phyloP scores from a whole-genome alignment of 805 yeast species.

The Teunomyces tritomae region DNA sequence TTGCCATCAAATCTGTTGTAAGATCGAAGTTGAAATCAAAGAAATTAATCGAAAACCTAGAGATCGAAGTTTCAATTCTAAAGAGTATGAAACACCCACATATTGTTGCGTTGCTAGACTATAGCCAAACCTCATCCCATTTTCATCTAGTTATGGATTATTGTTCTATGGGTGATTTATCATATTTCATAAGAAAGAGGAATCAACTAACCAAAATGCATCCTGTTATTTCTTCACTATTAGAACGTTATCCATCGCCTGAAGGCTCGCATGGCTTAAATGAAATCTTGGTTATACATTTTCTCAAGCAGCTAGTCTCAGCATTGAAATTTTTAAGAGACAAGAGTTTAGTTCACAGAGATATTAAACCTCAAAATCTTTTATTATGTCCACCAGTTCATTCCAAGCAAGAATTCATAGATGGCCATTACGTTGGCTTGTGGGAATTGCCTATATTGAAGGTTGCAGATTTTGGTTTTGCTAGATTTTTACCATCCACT shows the following conservation, averaged over 20 bases:
- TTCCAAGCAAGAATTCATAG: constrained; percentile 57
- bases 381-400: constrained; percentile 79
- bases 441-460: constrained; percentile 89
- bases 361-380: constrained; percentile 90
- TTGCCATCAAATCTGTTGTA: constrained; percentile 87
- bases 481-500: constrained; percentile 88
- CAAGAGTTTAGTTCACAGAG: constrained; percentile 88
- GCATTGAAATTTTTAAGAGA: constrained; percentile 80
- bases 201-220: constrained; percentile 68
- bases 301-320: constrained; percentile 79
- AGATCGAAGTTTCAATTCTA: constrained; percentile 85
- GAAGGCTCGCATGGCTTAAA: constrained; percentile 75
- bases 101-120: constrained; percentile 82
- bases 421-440: constrained; percentile 64
- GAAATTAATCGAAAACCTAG: constrained; percentile 85
- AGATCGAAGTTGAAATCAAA: constrained; percentile 79
- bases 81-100: constrained; percentile 91
- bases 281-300: constrained; percentile 74
- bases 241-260: constrained; percentile 83
- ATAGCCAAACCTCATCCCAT: constrained; percentile 71
- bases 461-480: constrained; percentile 97
- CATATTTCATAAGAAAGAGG: constrained; percentile 78
- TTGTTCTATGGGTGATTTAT: constrained; percentile 91
- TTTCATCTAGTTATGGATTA: constrained; percentile 94
- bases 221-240: constrained; percentile 73